A percentile compares a stretch with the other conserved stretches of the same genome.
Evolutionary conservation across 495 filamentous ascomycete genomes (phyloP).

Genomic region (Podospora tetraspora): DNA sequence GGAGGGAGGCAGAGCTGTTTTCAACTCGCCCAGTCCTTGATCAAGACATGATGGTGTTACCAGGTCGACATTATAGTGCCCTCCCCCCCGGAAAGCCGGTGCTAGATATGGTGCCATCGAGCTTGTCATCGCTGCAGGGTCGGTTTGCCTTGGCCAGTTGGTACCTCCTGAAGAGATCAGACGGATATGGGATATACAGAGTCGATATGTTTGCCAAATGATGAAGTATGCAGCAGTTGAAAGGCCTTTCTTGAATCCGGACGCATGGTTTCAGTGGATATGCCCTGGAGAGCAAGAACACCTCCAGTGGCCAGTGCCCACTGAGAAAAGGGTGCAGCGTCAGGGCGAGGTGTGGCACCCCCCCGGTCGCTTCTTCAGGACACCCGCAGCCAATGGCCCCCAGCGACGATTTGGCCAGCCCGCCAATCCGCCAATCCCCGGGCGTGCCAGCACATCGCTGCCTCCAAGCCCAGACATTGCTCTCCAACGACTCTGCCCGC

Average conservation of each 20-base stretch:
- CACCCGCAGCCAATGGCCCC: not conserved
- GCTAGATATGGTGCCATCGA: not conserved
- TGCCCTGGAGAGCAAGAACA: not conserved
- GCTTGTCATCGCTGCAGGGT: not conserved
- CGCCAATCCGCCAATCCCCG: constrained; percentile 28
- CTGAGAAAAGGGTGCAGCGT: not conserved
- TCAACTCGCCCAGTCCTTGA: not conserved
- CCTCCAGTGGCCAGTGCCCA: too few relatives aligned
- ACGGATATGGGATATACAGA: not conserved
- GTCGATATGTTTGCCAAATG: not conserved
- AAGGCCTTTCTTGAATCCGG: not conserved
- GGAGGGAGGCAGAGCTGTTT: not conserved
- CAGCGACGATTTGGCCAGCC: not conserved
- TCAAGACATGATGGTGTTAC: not conserved
- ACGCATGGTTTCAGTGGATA: not conserved
- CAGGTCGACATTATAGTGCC: not conserved
- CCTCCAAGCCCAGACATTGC: constrained; percentile 28
- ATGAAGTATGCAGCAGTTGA: not conserved
- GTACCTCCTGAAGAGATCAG: not conserved
- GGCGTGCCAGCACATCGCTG: constrained; percentile 36
- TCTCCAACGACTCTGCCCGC: constrained; percentile 19
- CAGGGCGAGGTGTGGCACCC: constrained; percentile 5
- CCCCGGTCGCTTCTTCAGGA: constrained; percentile 10
- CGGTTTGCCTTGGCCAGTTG: not conserved
- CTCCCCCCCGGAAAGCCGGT: not conserved